Conservation (phyloP, 1,139 yeast species). For the Suhomyces maxii region DNA sequence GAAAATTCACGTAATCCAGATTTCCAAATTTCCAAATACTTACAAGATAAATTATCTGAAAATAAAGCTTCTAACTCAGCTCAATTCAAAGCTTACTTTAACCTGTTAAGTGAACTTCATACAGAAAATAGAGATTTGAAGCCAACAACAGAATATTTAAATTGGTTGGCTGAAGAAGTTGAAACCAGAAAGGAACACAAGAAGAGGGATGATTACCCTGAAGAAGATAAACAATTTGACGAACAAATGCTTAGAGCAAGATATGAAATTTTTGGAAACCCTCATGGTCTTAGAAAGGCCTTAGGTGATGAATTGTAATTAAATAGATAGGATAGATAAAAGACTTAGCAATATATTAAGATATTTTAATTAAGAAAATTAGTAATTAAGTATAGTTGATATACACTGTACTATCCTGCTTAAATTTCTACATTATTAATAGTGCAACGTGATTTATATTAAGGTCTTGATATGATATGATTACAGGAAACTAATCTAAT, state of each 20-base stretch:
- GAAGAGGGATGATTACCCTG: slow-evolving; percentile 31
- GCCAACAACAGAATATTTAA: slow-evolving; percentile 41
- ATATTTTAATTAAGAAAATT: background rate
- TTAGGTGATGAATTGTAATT: slow-evolving; percentile 52
- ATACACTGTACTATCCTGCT: too few relatives aligned
- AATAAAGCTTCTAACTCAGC: slow-evolving; percentile 28
- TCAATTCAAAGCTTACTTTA: slow-evolving; percentile 45
- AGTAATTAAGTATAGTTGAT: background rate
- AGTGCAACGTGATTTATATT: slow-evolving; percentile 12
- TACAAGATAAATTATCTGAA: slow-evolving; percentile 30
- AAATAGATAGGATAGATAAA: background rate
- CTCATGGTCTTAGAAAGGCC: slow-evolving; percentile 64
- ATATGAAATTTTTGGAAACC: slow-evolving; percentile 78
- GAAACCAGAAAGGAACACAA: slow-evolving; percentile 35
- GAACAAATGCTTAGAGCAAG: slow-evolving; percentile 55
- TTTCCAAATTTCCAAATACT: slow-evolving; percentile 27
- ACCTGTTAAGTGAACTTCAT: slow-evolving; percentile 43
- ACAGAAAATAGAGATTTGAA: slow-evolving; percentile 21
- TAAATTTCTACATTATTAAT: background rate
- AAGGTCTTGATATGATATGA: slow-evolving; percentile 7
- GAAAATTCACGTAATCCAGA: slow-evolving; percentile 25
- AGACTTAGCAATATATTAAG: too few relatives aligned
- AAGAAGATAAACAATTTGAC: slow-evolving; percentile 39
- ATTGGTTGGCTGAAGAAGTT: slow-evolving; percentile 63
- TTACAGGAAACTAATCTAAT: slow-evolving; percentile 27